These are phyloP conservation scores for Talaromyces albobiverticillius DNA, from an alignment of 2,329 filamentous ascomycete genomes.

Conservation along the genomic window DNA sequence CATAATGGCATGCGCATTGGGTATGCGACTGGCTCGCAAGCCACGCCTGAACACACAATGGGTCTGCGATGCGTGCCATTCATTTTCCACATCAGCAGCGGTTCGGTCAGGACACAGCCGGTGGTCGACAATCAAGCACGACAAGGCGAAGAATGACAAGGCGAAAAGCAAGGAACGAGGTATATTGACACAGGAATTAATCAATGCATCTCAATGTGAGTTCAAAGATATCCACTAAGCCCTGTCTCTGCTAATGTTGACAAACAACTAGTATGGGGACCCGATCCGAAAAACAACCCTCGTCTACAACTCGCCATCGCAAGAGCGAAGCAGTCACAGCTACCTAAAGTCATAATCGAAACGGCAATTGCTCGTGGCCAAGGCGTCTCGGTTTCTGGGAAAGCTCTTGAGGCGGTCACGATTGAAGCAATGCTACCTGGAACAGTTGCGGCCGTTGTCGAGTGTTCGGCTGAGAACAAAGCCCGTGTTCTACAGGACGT, in stretches of 20 bases:
- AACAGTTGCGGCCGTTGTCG: conserved; percentile 72
- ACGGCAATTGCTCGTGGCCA: conserved; percentile 83
- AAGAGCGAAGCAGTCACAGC: conserved; percentile 78
- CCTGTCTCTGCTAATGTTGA: background rate
- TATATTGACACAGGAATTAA: conserved; percentile 68
- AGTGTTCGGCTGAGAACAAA: conserved; percentile 82
- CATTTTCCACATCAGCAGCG: conserved; percentile 46
- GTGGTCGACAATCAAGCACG: conserved; percentile 95
- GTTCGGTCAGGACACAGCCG: conserved; percentile 74
- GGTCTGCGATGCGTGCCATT: conserved; percentile 35
- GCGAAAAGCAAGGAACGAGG: conserved; percentile 70
- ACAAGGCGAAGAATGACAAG: conserved; percentile 80
- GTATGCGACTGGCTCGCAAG: conserved; percentile 22
- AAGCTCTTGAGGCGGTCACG: conserved; percentile 70
- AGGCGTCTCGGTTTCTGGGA: conserved; percentile 72
- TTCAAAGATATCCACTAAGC: conserved; percentile 11
- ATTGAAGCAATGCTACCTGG: conserved; percentile 79
- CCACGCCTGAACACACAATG: conserved; percentile 11
- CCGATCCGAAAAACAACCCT: conserved; percentile 70
- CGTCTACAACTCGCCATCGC: conserved; percentile 70
- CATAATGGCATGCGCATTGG: conserved; percentile 19
- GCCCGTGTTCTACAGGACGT: conserved; percentile 71
- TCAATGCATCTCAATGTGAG: conserved; percentile 70
- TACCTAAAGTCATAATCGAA: conserved; percentile 83
- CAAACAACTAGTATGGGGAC: conserved; percentile 63